A percentile compares a stretch with the other conserved stretches of the same genome.
These are phyloP conservation scores for Sorghum bicolor DNA, from an alignment of 176 grass and related monocot genomes.

Conservation along the genomic window DNA sequence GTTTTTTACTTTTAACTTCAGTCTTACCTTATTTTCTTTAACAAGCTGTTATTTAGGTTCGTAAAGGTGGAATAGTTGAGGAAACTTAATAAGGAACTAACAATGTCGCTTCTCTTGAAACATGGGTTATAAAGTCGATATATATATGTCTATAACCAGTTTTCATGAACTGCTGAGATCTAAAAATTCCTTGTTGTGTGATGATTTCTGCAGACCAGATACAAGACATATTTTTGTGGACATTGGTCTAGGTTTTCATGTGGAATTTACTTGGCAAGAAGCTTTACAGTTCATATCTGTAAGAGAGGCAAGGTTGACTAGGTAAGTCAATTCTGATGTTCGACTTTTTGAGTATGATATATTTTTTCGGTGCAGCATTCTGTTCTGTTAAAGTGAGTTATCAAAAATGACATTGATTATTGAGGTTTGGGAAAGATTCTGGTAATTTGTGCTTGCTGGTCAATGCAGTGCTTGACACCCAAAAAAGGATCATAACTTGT, in stretches of 20 bases:
- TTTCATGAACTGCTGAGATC: neutral
- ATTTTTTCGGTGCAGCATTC: neutral
- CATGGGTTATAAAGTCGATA: neutral
- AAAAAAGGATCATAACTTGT: neutral
- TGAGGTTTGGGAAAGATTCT: neutral
- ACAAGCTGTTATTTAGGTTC: slow-evolving; percentile 9
- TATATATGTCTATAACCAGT: neutral
- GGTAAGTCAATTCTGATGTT: slow-evolving; percentile 33
- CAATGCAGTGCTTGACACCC: neutral
- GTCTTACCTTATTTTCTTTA: neutral
- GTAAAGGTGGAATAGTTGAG: neutral
- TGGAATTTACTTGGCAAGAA: slow-evolving; percentile 93
- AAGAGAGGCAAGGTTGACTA: slow-evolving; percentile 64
- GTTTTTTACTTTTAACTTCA: slow-evolving; percentile 15
- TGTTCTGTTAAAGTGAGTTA: neutral
- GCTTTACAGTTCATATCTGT: slow-evolving; percentile 88
- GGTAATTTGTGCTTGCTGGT: slow-evolving; percentile 1
- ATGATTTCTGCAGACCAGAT: slow-evolving; percentile 52
- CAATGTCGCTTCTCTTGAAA: neutral
- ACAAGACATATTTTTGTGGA: slow-evolving; percentile 86
- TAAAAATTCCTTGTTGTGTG: neutral
- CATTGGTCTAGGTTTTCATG: slow-evolving; percentile 90
- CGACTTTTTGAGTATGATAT: neutral
- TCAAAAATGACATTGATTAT: neutral
- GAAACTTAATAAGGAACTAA: neutral